Conservation (phyloP, 441 rosid genomes). For the Gossypium gossypioides region DNA sequence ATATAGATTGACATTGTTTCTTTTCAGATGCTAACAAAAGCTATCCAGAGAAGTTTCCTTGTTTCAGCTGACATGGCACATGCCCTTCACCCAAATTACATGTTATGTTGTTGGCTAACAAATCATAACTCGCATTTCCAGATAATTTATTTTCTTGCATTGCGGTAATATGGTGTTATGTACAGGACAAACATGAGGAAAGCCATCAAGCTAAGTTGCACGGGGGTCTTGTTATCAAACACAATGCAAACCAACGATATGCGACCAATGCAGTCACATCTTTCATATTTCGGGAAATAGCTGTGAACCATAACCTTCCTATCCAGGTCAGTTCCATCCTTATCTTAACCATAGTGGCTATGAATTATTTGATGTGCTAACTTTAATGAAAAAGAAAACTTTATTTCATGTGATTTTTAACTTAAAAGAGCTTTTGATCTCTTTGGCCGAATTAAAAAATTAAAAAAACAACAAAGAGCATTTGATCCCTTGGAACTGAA, state of each 20-base stretch:
- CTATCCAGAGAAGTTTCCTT: constrained; percentile 74
- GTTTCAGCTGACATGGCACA: constrained; percentile 99
- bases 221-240: constrained; percentile 95
- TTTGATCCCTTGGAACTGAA: not conserved
- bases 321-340: constrained; percentile 45
- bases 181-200: constrained; percentile 88
- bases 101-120: constrained; percentile 29
- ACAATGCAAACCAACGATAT: constrained; percentile 91
- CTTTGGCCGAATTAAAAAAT: not conserved
- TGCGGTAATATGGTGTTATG: constrained; percentile 12
- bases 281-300: constrained; percentile 78
- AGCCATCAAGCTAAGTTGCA: constrained; percentile 94
- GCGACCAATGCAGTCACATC: constrained; percentile 90
- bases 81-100: constrained; percentile 90
- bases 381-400: not conserved
- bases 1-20: not conserved
- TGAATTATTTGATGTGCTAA: not conserved
- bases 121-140: not conserved
- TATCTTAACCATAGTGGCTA: not conserved
- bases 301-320: constrained; percentile 59
- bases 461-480: not conserved
- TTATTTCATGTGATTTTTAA: not conserved
- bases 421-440: not conserved
- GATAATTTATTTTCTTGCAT: constrained; percentile 10
- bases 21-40: constrained; percentile 71